Evolutionary conservation across 1,139 yeast species (phyloP), one percentile per base, ranked within the genome.

Genomic region (Petasospora fabianii): DNA sequence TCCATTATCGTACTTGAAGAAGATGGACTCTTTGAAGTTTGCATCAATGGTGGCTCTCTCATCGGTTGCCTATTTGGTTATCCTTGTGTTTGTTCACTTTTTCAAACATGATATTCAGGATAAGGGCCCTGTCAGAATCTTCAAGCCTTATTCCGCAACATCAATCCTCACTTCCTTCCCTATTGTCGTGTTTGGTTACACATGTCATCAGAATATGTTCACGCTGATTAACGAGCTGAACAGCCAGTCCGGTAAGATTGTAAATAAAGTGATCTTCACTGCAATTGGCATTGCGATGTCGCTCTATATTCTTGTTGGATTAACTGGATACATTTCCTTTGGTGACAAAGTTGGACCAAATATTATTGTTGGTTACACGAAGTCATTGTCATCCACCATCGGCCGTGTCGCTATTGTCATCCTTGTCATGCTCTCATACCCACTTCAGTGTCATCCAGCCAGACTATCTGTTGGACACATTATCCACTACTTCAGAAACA

Each of bases 161-260:
- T 56, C 70, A 3, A 56, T 68, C 22, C 54, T 73, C 31, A 59
- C 71, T 6, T 65, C 83, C 28, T 79, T 83, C 60, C 88, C 90
- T 2, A 80, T 83, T 38, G 78, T 82, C 55, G 86, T 83, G 20
- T 83, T 83, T 65, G 87, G 90, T 2, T 83, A 81, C 59, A 83
- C 92, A 3, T 83, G 90, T 55, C 92, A 83, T 59, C 90, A 83
- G 59, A 83, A 83, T 58, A 80, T 80, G 81, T 81, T 83, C 59
- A 81, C 88, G 5, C 74, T 83, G 33, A 77, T 82, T 47, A 82
- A 82, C 55, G 90, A 83, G 57, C 65, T 76, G 36, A 54, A 60
- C 21, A 80, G 82, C 37, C 71, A 74, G 37, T 71, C 75, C 30
- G 68, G 77, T 2, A 59, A 71, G 39, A 77, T 69, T 49, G 69